A percentile compares a stretch with the other conserved stretches of the same genome.
Conservation (phyloP, 129 eudicot species). For the Chrysanthemum lavandulifolium region DNA sequence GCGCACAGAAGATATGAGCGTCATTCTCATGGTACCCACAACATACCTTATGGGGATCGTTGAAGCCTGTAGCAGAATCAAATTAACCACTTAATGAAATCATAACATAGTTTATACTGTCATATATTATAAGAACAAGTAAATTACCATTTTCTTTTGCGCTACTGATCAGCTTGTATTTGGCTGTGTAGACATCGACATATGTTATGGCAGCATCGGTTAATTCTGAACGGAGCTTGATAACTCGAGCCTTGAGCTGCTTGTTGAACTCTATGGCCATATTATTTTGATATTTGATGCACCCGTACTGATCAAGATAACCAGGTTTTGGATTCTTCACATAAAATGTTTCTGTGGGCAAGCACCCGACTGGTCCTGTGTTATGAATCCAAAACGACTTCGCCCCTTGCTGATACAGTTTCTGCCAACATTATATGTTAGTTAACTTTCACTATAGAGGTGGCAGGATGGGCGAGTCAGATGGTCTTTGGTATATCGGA, state of each 20-base stretch:
- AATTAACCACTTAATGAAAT: not conserved
- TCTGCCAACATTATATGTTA: constrained; percentile 41
- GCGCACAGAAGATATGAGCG: constrained; percentile 46
- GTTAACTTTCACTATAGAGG: not conserved
- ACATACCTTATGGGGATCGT: constrained; percentile 49
- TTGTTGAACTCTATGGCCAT: constrained; percentile 56
- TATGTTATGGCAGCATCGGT: constrained; percentile 59
- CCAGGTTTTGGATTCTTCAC: constrained; percentile 48
- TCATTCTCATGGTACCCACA: constrained; percentile 51
- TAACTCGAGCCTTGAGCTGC: constrained; percentile 50
- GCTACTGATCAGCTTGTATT: constrained; percentile 51
- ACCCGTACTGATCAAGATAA: constrained; percentile 52
- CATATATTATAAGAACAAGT: not conserved
- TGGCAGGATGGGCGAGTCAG: too few species aligned
- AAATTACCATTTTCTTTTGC: constrained; percentile 40
- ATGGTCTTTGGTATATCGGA: too few species aligned
- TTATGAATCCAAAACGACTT: constrained; percentile 71
- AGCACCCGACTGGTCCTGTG: constrained; percentile 72
- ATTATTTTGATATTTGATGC: constrained; percentile 49
- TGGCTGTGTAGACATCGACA: constrained; percentile 56
- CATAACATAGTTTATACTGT: too few species aligned
- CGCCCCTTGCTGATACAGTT: constrained; percentile 59
- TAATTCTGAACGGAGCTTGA: constrained; percentile 44
- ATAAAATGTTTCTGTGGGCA: constrained; percentile 39
- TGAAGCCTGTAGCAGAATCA: constrained; percentile 48